Evolutionary conservation across 345 rosid species (phyloP).

Genomic region (Eucalyptus sp.): DNA sequence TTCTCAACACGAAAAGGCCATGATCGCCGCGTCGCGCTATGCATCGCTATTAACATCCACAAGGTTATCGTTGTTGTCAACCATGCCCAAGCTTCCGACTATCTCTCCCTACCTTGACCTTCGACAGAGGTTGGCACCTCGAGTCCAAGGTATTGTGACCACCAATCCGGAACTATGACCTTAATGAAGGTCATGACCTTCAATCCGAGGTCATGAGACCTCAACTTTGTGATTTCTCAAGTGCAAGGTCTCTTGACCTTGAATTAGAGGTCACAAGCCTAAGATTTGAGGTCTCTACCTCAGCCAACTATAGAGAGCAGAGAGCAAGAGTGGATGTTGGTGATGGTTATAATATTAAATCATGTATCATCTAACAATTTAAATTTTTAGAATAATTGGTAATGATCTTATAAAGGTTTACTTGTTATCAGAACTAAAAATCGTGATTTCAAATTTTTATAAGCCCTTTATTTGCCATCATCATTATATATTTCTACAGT

Average conservation of each 20-base stretch:
- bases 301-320: not conserved
- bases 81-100: not conserved
- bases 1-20: not conserved
- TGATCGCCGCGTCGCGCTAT: not conserved
- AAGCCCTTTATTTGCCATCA: not conserved
- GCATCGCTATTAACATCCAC: not conserved
- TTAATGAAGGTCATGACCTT: not conserved
- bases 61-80: not conserved
- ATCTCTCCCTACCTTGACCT: not conserved
- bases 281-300: not conserved
- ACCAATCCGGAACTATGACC: not conserved
- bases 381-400: not conserved
- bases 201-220: not conserved
- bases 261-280: not conserved
- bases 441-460: too few species aligned
- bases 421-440: accelerated
- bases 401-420: not conserved
- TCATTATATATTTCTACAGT: not conserved
- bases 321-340: not conserved
- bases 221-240: not conserved
- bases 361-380: accelerated
- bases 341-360: not conserved
- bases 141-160: not conserved
- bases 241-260: not conserved
- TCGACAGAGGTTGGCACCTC: not conserved